Evolutionary conservation across 495 filamentous ascomycete genomes (phyloP).

Genomic region (Cryomyces minteri): DNA sequence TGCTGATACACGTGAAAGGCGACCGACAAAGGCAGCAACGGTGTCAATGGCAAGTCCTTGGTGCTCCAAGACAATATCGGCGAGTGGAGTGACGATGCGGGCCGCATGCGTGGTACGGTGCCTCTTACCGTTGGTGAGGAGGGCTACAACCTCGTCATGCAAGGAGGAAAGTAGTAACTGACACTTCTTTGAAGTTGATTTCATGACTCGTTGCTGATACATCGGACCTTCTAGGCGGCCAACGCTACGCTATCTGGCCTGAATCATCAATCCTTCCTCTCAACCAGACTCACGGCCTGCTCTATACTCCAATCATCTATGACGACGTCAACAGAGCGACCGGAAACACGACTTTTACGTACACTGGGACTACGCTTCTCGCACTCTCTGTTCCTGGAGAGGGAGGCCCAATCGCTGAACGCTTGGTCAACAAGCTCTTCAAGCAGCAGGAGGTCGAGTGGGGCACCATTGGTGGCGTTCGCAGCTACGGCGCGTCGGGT

Average conservation of each 20-base stretch:
- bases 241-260: slow-evolving; percentile 20
- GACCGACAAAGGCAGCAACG: slow-evolving; percentile 16
- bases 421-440: slow-evolving; percentile 14
- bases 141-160: slow-evolving; percentile 7
- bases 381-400: slow-evolving; percentile 12
- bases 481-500: slow-evolving; percentile 19
- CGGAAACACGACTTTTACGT: slow-evolving; percentile 12
- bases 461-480: slow-evolving; percentile 17
- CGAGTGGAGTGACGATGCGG: slow-evolving; percentile 15
- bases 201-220: no score
- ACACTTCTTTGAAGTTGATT: no score
- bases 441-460: slow-evolving; percentile 15
- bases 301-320: slow-evolving; percentile 20
- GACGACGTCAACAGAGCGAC: slow-evolving; percentile 15
- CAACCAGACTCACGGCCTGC: slow-evolving; percentile 11
- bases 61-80: slow-evolving; percentile 16
- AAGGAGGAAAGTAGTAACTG: neutral
- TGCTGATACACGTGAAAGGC: slow-evolving; percentile 5
- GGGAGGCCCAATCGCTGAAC: slow-evolving; percentile 14
- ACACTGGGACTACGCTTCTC: slow-evolving; percentile 15
- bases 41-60: slow-evolving; percentile 10
- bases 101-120: slow-evolving; percentile 16
- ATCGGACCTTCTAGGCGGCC: slow-evolving; percentile 5
- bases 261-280: slow-evolving; percentile 19
- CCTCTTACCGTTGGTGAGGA: slow-evolving; percentile 17